A percentile compares a stretch with the other conserved stretches of the same genome.
phyloP scores from a whole-genome alignment of 345 rosid species.

The Salix udensis region DNA sequence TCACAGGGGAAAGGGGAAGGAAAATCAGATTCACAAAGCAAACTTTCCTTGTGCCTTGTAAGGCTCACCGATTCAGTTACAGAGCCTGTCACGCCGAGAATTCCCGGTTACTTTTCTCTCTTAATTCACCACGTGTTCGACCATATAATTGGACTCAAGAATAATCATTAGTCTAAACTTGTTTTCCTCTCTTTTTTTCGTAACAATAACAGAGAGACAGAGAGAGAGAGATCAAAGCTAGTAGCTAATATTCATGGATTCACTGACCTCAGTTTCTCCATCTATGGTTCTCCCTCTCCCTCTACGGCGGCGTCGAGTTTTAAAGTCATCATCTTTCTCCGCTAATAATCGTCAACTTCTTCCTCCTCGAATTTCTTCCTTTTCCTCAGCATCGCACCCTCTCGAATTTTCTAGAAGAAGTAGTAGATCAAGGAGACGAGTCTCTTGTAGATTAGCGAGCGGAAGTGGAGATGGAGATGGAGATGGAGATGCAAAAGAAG shows the following conservation, averaged over 20 bases:
- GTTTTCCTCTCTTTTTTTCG: neutral
- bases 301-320: constrained; percentile 24
- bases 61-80: neutral
- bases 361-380: constrained; percentile 29
- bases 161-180: neutral
- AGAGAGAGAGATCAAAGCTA: neutral
- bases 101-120: neutral
- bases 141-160: neutral
- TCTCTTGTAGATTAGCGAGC: constrained; percentile 36
- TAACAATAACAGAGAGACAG: neutral
- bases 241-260: constrained; percentile 44
- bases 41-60: constrained; percentile 2
- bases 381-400: constrained; percentile 20
- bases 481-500: constrained; percentile 16
- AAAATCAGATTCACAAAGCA: constrained; percentile 14
- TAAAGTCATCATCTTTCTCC: constrained; percentile 32
- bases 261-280: constrained; percentile 65
- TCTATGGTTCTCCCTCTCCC: constrained; percentile 64
- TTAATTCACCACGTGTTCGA: neutral
- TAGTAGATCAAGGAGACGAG: constrained; percentile 6
- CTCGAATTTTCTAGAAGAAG: constrained; percentile 14
- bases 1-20: constrained; percentile 5
- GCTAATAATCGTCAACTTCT: constrained; percentile 8
- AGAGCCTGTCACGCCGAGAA: constrained; percentile 28
- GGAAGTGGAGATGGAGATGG: constrained; percentile 16